Conservation (phyloP, 2,329 filamentous ascomycete genomes). For the Monilinia fructigena region DNA sequence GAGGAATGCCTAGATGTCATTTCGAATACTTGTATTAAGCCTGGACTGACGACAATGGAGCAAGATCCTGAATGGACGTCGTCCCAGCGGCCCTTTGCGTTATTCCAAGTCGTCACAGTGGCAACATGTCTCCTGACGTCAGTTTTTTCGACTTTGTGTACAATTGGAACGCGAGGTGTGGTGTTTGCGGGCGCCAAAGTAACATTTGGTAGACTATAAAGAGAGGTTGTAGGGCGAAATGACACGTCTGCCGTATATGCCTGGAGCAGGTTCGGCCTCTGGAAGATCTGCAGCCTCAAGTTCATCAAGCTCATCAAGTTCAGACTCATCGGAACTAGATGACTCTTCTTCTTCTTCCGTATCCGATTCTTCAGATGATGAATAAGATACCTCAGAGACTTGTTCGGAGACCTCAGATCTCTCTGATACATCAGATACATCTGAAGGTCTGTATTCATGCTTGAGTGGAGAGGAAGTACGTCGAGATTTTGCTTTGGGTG, state of each 20-base stretch:
- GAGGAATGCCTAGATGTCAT: constrained; percentile 40
- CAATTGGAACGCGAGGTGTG: constrained; percentile 66
- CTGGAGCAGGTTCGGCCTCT: constrained; percentile 18
- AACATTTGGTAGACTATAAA: constrained; percentile 23
- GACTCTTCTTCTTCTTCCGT: constrained; percentile 22
- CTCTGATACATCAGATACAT: constrained; percentile 48
- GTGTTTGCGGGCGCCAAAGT: constrained; percentile 79
- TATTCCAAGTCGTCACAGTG: constrained; percentile 62
- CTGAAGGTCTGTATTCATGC: constrained; percentile 92
- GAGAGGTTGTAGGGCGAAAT: constrained; percentile 22
- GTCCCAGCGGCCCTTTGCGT: constrained; percentile 59
- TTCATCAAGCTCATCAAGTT: constrained; percentile 19
- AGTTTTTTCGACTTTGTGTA: constrained; percentile 42
- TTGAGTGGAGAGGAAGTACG: constrained; percentile 91
- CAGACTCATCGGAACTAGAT: constrained; percentile 21
- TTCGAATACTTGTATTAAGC: constrained; percentile 58
- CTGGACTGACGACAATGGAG: constrained; percentile 56
- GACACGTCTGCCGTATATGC: constrained; percentile 22
- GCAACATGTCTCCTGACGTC: constrained; percentile 48
- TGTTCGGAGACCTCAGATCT: constrained; percentile 49
- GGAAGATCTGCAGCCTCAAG: constrained; percentile 22
- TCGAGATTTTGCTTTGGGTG: constrained; percentile 50
- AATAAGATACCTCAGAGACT: constrained; percentile 70
- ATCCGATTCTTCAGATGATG: constrained; percentile 47
- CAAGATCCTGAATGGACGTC: constrained; percentile 54